These are phyloP conservation scores for Yamadazyma dushanensis DNA, from an alignment of 1,139 yeast species.

Conservation along the genomic window DNA sequence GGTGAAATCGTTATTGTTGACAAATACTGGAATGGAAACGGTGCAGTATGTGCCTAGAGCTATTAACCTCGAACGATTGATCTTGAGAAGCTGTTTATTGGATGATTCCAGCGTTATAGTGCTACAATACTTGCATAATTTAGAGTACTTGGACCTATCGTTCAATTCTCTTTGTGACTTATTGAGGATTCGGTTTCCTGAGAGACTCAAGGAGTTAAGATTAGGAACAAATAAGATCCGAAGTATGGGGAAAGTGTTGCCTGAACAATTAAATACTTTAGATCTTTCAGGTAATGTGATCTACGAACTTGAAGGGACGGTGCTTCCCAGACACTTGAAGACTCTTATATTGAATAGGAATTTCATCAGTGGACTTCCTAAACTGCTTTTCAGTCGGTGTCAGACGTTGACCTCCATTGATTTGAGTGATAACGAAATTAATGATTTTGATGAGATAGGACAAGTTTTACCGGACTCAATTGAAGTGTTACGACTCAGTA, in stretches of 20 bases:
- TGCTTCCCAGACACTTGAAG: too few species aligned
- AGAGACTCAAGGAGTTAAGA: not conserved
- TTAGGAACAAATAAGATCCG: not conserved
- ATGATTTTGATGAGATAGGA: too few species aligned
- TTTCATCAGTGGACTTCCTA: too few species aligned
- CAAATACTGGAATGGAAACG: not conserved
- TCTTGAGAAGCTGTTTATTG: not conserved
- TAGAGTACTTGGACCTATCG: slow-evolving; percentile 1
- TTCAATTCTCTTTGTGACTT: slow-evolving; percentile 1
- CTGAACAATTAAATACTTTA: not conserved
- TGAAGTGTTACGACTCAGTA: too few species aligned
- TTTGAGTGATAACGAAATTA: too few species aligned
- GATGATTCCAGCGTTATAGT: not conserved
- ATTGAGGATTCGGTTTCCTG: not conserved
- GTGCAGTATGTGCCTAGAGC: not conserved
- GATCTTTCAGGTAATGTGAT: too few species aligned
- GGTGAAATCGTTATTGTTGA: not conserved
- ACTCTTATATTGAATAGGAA: too few species aligned
- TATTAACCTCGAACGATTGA: not conserved
- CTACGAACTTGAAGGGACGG: too few species aligned
- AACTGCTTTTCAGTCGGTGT: too few species aligned
- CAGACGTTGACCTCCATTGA: too few species aligned
- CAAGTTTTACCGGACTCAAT: too few species aligned
- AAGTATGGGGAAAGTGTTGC: not conserved
- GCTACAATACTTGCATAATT: not conserved